A percentile compares a stretch with the other conserved stretches of the same genome.
Conservation (phyloP, 2,329 filamentous ascomycete genomes). For the Xylaria sp. region DNA sequence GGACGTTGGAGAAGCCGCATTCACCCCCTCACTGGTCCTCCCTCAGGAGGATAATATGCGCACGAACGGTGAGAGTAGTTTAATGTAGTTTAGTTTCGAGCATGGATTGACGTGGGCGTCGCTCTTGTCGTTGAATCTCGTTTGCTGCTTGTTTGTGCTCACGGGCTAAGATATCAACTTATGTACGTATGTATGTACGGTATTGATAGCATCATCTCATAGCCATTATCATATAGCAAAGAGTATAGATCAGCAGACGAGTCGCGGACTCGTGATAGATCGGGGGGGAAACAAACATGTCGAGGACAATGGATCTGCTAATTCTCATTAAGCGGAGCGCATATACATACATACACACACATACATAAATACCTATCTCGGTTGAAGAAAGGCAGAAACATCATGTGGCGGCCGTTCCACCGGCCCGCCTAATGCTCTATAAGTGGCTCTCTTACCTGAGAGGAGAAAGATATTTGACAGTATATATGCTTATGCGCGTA, state of each 20-base stretch:
- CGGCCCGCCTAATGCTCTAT: too few species aligned
- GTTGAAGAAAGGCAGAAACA: background rate
- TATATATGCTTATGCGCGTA: too few species aligned
- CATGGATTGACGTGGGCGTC: background rate
- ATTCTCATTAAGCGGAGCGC: conserved; percentile 11
- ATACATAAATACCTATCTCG: too few species aligned
- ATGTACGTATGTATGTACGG: too few species aligned
- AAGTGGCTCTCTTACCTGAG: background rate
- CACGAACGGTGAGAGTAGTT: background rate
- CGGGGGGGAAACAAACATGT: background rate
- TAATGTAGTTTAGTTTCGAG: background rate
- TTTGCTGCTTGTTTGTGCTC: conserved; percentile 18
- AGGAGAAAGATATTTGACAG: background rate
- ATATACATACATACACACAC: too few species aligned
- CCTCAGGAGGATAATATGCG: background rate
- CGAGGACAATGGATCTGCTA: background rate
- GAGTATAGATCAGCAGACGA: conserved; percentile 4
- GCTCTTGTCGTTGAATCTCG: background rate
- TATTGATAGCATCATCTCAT: too few species aligned
- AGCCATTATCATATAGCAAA: too few species aligned
- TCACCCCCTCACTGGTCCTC: background rate
- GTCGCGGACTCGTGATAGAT: background rate
- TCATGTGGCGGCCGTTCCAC: too few species aligned
- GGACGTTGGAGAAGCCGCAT: conserved; percentile 26
- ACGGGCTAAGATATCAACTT: background rate